Evolutionary conservation across 108 stramenopile genomes (phyloP).

Genomic region (Nitzschia sp.): DNA sequence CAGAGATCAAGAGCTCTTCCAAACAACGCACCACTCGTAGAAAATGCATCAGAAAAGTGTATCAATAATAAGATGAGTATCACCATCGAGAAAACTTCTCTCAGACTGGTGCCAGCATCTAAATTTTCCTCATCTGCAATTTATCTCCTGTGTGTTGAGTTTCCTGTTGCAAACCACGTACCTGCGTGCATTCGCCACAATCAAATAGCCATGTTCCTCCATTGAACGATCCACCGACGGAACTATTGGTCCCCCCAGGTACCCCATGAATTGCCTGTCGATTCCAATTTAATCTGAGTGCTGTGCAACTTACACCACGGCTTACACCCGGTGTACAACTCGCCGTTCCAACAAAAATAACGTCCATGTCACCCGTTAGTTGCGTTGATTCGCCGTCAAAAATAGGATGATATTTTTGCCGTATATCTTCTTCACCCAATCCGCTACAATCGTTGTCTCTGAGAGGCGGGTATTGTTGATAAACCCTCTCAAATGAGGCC

Average conservation of each 20-base stretch:
- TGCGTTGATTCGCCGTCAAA: constrained; percentile 3
- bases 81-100: constrained; percentile 37
- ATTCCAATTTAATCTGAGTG: constrained; percentile 68
- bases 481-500: constrained; percentile 49
- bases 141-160: not conserved
- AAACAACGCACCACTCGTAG: not conserved
- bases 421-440: constrained; percentile 51
- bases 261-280: constrained; percentile 6
- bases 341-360: constrained; percentile 92
- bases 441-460: constrained; percentile 31
- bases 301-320: constrained; percentile 89
- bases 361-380: constrained; percentile 65
- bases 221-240: constrained; percentile 4
- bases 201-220: constrained; percentile 95
- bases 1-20: not conserved
- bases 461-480: constrained; percentile 58
- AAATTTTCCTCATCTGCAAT: constrained; percentile 43
- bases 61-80: constrained; percentile 41
- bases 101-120: constrained; percentile 74
- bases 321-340: constrained; percentile 87
- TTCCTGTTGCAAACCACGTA: constrained; percentile 33
- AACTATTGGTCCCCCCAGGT: not conserved
- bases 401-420: constrained; percentile 71
- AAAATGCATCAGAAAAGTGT: constrained; percentile 22
- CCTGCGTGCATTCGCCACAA: constrained; percentile 93